Evolutionary conservation across 257 asterid genomes (phyloP).

Genomic region (Solanum arcanum): DNA sequence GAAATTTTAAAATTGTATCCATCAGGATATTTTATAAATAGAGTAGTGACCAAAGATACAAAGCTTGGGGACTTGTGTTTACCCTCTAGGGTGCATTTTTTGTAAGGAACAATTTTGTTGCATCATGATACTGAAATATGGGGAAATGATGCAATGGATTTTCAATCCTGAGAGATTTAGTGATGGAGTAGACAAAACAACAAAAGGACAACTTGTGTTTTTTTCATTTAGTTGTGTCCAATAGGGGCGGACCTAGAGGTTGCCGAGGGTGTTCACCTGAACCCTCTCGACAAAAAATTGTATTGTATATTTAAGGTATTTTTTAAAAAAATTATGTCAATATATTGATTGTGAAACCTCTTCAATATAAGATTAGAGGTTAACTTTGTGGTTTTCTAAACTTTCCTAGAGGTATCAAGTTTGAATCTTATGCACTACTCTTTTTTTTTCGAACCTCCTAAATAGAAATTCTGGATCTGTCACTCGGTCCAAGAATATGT

Average conservation of each 20-base stretch:
- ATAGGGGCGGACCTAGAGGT: too few relatives aligned
- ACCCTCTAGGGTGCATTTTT: background rate
- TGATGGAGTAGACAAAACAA: constrained; percentile 6
- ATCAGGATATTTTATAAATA: background rate
- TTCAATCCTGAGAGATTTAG: constrained; percentile 16
- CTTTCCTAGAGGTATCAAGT: too few relatives aligned
- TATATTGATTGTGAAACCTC: too few relatives aligned
- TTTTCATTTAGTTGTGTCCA: constrained; percentile 1
- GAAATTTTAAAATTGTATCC: constrained; percentile 9
- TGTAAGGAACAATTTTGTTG: background rate
- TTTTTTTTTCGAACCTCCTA: too few relatives aligned
- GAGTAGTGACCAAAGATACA: background rate
- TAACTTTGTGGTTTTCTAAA: too few relatives aligned
- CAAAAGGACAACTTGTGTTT: constrained; percentile 2
- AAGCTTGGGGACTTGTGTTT: background rate
- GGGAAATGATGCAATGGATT: constrained; percentile 13
- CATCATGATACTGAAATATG: constrained; percentile 6
- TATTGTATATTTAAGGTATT: too few relatives aligned
- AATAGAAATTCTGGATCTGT: too few relatives aligned
- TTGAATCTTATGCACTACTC: too few relatives aligned
- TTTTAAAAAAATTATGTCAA: too few relatives aligned
- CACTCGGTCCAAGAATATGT: constrained; percentile 4
- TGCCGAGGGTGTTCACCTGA: too few relatives aligned
- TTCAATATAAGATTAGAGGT: too few relatives aligned
- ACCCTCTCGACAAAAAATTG: too few relatives aligned